Evolutionary conservation across 306 rosid species (phyloP).

Genomic region (Malus sylvestris): DNA sequence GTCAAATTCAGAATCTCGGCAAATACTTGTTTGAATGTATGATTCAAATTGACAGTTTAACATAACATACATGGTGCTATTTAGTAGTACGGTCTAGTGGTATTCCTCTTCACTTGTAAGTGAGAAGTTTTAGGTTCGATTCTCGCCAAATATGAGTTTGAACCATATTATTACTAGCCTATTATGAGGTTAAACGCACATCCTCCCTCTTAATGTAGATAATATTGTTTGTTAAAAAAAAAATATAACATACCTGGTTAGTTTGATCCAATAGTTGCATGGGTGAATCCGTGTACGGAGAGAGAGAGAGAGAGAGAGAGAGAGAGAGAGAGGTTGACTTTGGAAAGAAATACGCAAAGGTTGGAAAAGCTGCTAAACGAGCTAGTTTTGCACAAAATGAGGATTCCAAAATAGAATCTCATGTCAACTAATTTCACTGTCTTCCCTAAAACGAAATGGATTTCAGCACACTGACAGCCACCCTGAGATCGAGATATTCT

Average conservation of each 20-base stretch:
- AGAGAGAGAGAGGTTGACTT: conserved; percentile 2
- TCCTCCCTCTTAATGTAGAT: no score
- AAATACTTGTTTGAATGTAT: no score
- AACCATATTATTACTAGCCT: no score
- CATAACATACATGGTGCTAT: background rate
- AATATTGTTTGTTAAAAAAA: no score
- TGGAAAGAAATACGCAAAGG: background rate
- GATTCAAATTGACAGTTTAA: background rate
- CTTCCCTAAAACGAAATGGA: background rate
- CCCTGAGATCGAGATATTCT: background rate
- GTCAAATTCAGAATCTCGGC: background rate
- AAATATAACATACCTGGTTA: background rate
- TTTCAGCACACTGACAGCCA: background rate
- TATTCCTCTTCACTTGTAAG: no score
- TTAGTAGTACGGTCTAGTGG: no score
- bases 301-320: background rate
- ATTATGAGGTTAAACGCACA: no score
- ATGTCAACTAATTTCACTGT: background rate
- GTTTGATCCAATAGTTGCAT: background rate
- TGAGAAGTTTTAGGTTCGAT: no score
- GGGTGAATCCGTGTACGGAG: background rate
- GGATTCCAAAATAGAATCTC: background rate
- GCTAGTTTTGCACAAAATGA: background rate
- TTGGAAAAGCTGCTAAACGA: conserved; percentile 14
- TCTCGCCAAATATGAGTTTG: no score